These are phyloP conservation scores for Syncephalastrum sp. DNA, from an alignment of 371 early-diverging fungal species.

Conservation along the genomic window DNA sequence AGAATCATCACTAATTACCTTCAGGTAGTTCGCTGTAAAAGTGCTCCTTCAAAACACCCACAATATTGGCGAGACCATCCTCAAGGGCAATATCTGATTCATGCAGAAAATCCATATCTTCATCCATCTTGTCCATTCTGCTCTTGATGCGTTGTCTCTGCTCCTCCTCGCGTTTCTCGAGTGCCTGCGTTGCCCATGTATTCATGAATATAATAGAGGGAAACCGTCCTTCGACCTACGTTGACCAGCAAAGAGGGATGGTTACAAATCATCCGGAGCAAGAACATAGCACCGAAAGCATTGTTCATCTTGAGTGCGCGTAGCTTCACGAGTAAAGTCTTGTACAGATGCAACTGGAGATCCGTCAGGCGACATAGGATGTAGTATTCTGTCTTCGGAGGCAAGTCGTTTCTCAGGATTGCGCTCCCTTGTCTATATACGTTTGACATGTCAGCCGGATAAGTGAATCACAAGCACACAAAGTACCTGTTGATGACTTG, in stretches of 20 bases:
- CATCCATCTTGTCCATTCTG: too few relatives aligned
- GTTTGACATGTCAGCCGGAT: background rate
- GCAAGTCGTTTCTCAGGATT: constrained; percentile 56
- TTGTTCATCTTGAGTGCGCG: background rate
- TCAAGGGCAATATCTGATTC: too few relatives aligned
- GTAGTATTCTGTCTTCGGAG: constrained; percentile 68
- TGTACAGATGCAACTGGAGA: constrained; percentile 58
- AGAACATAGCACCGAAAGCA: constrained; percentile 13
- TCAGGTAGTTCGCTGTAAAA: too few relatives aligned
- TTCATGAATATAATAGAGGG: background rate
- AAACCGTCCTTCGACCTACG: constrained; percentile 16
- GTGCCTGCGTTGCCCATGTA: background rate
- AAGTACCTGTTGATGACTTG: constrained; percentile 21
- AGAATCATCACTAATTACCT: too few relatives aligned
- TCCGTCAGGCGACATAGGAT: constrained; percentile 60
- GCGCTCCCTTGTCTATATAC: constrained; percentile 43
- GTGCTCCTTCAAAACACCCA: too few relatives aligned
- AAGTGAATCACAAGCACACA: background rate
- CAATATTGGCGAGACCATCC: too few relatives aligned
- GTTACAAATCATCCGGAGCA: constrained; percentile 64
- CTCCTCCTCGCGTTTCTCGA: too few relatives aligned
- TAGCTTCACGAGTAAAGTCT: constrained; percentile 17
- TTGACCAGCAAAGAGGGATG: constrained; percentile 64
- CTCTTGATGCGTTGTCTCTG: too few relatives aligned
- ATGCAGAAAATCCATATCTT: too few relatives aligned